A percentile compares a stretch with the other conserved stretches of the same genome.
Conservation (phyloP, 1,284 basidiomycete genomes). For the Fomitopsis pinicola region DNA sequence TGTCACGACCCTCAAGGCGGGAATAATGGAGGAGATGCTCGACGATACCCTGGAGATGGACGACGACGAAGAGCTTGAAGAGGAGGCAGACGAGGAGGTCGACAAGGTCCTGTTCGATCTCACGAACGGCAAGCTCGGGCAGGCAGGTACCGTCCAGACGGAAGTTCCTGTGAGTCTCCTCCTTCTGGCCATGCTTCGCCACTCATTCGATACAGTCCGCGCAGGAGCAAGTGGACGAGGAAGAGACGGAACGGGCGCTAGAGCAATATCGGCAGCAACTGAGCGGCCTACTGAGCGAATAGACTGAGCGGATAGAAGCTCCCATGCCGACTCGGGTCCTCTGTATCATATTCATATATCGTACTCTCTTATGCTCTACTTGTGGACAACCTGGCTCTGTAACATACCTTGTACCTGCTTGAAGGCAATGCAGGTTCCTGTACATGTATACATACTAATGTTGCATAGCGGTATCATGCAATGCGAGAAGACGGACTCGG, state of each 20-base stretch:
- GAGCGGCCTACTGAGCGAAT: slow-evolving; percentile 75
- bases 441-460: not conserved
- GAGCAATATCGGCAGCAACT: slow-evolving; percentile 85
- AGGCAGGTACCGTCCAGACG: slow-evolving; percentile 69
- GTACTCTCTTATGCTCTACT: not conserved
- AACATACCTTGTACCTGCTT: not conserved
- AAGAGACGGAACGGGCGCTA: slow-evolving; percentile 81
- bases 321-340: not conserved
- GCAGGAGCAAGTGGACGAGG: slow-evolving; percentile 66
- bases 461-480: too few relatives aligned
- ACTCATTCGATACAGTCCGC: slow-evolving; percentile 33
- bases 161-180: slow-evolving; percentile 71
- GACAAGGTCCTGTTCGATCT: slow-evolving; percentile 96
- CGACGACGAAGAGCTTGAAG: slow-evolving; percentile 93
- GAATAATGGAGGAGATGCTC: slow-evolving; percentile 92
- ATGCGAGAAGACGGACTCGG: not conserved
- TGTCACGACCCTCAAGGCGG: slow-evolving; percentile 52
- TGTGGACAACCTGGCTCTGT: not conserved
- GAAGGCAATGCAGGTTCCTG: not conserved
- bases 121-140: slow-evolving; percentile 93
- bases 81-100: slow-evolving; percentile 96
- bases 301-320: slow-evolving; percentile 38
- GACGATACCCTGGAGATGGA: slow-evolving; percentile 84
- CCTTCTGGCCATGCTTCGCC: not conserved
- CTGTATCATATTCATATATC: not conserved